Conservation (phyloP, 371 early-diverging fungal genomes). For the Pancytospora philotis region DNA sequence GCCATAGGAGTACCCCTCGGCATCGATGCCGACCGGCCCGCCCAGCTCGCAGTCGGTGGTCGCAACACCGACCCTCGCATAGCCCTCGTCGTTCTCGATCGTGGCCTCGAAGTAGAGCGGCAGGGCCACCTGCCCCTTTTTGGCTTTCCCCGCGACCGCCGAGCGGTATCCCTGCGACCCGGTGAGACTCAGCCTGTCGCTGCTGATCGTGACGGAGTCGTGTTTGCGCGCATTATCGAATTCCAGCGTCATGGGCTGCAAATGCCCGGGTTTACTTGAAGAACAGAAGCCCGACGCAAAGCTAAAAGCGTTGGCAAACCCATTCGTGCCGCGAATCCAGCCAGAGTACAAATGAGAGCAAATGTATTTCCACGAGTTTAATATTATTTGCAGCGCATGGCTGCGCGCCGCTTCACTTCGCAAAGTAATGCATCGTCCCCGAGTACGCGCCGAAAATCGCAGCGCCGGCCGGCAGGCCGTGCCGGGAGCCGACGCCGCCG, state of each 20-base stretch:
- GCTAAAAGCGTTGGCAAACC: too few species aligned
- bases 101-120: not conserved
- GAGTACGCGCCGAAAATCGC: conserved; percentile 24
- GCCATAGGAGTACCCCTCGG: conserved; percentile 18
- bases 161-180: not conserved
- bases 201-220: too few species aligned
- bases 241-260: too few species aligned
- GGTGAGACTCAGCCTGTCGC: too few species aligned
- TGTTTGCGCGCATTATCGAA: too few species aligned
- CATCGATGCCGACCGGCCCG: conserved; percentile 37
- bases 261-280: too few species aligned
- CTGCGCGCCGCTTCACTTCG: not conserved
- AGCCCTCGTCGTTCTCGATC: not conserved
- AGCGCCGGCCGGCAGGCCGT: not conserved
- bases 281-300: too few species aligned
- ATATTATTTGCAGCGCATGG: not conserved
- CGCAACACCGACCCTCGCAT: conserved; percentile 26
- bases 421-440: conserved; percentile 15
- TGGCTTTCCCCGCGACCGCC: not conserved
- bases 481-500: conserved; percentile 33
- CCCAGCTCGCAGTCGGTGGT: conserved; percentile 10
- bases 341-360: not conserved
- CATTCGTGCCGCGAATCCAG: too few species aligned
- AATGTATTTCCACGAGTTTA: not conserved
- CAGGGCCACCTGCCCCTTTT: not conserved